These are phyloP conservation scores for Chrysopogon serrulatus DNA, from an alignment of 176 grass and related monocot species.

Conservation along the genomic window DNA sequence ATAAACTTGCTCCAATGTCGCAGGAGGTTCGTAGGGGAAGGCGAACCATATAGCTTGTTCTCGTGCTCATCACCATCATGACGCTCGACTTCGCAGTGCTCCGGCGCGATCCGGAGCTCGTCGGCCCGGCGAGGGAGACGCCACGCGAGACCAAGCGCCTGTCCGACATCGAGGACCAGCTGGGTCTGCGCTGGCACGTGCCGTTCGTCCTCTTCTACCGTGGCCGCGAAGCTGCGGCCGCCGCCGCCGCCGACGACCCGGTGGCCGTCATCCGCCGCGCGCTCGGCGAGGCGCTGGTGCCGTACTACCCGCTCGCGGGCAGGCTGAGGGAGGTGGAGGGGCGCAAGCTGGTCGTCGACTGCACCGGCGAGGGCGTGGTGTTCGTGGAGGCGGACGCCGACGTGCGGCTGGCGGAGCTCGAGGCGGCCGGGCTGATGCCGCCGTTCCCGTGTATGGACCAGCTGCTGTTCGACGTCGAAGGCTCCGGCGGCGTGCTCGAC, in stretches of 20 bases:
- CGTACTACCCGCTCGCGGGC: slow-evolving; percentile 52
- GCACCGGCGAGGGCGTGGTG: slow-evolving; percentile 33
- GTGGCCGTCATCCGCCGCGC: slow-evolving; percentile 12
- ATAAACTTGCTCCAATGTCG: not conserved
- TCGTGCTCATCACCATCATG: not conserved
- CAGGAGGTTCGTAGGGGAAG: not conserved
- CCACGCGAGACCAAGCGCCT: slow-evolving; percentile 41
- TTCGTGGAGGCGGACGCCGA: slow-evolving; percentile 64
- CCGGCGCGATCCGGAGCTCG: slow-evolving; percentile 16
- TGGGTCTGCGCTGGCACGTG: slow-evolving; percentile 2
- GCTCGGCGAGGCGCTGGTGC: slow-evolving; percentile 39
- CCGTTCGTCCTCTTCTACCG: slow-evolving; percentile 30
- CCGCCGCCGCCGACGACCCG: not conserved
- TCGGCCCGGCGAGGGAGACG: slow-evolving; percentile 19
- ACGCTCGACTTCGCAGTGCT: slow-evolving; percentile 25
- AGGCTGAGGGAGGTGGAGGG: slow-evolving; percentile 38
- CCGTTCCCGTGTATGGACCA: slow-evolving; percentile 37
- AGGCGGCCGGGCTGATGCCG: not conserved
- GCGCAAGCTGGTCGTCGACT: slow-evolving; percentile 53
- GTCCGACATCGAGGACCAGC: slow-evolving; percentile 67
- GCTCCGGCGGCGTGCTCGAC: not conserved
- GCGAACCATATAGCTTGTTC: not conserved
- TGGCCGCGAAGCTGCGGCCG: not conserved
- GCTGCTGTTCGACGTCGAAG: slow-evolving; percentile 12
- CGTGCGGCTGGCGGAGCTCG: slow-evolving; percentile 23